Evolutionary conservation across 2,329 filamentous ascomycete species (phyloP).

Genomic region (Calonectria hongkongensis): DNA sequence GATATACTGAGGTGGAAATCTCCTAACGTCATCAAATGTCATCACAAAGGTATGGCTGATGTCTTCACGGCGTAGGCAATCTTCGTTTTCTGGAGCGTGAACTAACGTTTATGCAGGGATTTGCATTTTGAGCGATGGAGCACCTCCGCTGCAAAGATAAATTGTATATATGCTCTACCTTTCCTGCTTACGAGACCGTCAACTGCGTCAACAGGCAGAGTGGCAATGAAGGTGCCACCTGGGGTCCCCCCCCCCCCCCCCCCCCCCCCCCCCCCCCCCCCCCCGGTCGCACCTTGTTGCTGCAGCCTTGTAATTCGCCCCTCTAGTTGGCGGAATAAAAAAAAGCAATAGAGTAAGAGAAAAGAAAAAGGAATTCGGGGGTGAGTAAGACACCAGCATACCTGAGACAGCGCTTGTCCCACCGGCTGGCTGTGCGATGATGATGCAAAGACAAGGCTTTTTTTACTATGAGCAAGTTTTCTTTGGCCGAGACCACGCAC

Average conservation of each 20-base stretch:
- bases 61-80: too few species aligned
- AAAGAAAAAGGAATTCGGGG: constrained; percentile 7
- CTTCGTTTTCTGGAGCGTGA: too few species aligned
- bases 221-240: constrained; percentile 95
- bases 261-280: not conserved
- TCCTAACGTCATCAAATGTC: too few species aligned
- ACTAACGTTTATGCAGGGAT: too few species aligned
- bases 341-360: not conserved
- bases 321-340: constrained; percentile 33
- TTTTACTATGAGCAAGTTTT: constrained; percentile 28
- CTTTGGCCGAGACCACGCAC: constrained; percentile 17
- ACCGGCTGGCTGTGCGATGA: not conserved
- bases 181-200: constrained; percentile 85
- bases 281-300: not conserved
- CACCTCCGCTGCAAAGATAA: too few species aligned
- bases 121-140: too few species aligned
- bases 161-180: too few species aligned
- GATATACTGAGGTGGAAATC: too few species aligned
- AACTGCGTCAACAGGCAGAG: constrained; percentile 98
- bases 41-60: too few species aligned
- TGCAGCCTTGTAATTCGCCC: constrained; percentile 4
- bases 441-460: not conserved
- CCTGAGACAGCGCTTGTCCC: constrained; percentile 27
- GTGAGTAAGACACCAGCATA: constrained; percentile 5
- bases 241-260: constrained; percentile 66